Evolutionary conservation across 2,329 filamentous ascomycete species (phyloP), one percentile per base, ranked within the genome.

Genomic region (Aspergillus nomiae): DNA sequence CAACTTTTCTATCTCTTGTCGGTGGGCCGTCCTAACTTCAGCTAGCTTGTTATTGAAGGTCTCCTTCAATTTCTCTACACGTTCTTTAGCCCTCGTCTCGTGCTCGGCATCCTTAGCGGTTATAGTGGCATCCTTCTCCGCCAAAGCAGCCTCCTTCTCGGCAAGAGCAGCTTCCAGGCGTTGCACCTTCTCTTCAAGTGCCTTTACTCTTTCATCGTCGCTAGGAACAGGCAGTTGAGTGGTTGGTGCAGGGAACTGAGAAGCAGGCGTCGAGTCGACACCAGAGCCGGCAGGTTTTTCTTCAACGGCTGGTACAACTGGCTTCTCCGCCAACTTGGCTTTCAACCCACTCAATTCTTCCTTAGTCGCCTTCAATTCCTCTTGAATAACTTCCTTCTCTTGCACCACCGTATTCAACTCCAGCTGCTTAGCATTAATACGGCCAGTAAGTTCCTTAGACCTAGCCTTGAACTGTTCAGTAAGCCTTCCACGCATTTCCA

Each of bases 351-450:
- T 72, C 48, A 90, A 83, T 69, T 92, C 88, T 7, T 84, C 80
- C 60, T 87, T 85, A 1, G 85, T 85, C 11, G 82, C 79, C 58
- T 89, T 83, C 14, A 96, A 80, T 70, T 93, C 89, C 62, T 86
- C 80, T 67, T 92, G 87, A n/a, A 92, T 82, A 2, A 82, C 82
- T 21, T 88, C 83, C 76, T 92, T 93, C 74, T 95, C 89, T 11
- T 87, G 82, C 8, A 81, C 70, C 19, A 79, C 77, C 7, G 76
- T 71, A 60, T 84, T 80, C 9, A 84, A 73, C 56, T 86, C 81
- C 11, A 71, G 68, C 59, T 85, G 80, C 67, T 83, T 83, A 50
- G 84, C 82, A 38, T 81, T 82, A 64, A 88, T 88, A 59, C 89
- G 84, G 1, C 82, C 83, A 50, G 89, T 87, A 11, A 95, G 84